phyloP scores from a whole-genome alignment of 805 yeast genomes.

The Spathaspora gorwiae region DNA sequence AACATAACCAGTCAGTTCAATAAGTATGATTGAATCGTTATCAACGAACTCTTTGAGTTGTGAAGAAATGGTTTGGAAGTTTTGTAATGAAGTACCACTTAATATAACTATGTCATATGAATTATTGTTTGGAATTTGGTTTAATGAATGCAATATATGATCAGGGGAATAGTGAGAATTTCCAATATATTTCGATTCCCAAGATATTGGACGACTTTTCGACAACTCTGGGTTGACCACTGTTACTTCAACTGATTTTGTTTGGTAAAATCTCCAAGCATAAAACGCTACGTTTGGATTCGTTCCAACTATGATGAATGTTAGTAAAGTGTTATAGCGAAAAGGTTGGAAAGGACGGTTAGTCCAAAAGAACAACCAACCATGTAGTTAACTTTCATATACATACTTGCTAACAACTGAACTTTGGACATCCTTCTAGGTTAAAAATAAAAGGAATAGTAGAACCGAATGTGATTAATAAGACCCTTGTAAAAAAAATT shows the following conservation, averaged over 20 bases:
- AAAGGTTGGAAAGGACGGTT: neutral
- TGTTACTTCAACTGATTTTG: conserved; percentile 34
- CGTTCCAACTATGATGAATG: conserved; percentile 34
- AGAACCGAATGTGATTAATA: too few species aligned
- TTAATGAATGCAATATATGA: conserved; percentile 7
- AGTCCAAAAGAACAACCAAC: neutral
- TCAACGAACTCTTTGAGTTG: conserved; percentile 22
- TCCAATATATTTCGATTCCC: conserved; percentile 14
- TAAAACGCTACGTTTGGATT: conserved; percentile 58
- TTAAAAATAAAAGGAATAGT: too few species aligned
- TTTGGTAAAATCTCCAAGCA: conserved; percentile 51
- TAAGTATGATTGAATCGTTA: conserved; percentile 46
- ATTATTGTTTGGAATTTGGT: conserved; percentile 7
- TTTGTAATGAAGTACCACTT: conserved; percentile 33
- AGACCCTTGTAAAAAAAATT: too few species aligned
- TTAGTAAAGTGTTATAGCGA: conserved; percentile 2
- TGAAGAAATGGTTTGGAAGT: conserved; percentile 28
- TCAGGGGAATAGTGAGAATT: conserved; percentile 9
- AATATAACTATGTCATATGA: conserved; percentile 34
- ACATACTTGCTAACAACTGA: neutral
- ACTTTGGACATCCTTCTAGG: neutral
- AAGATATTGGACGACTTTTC: conserved; percentile 10
- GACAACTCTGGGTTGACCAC: conserved; percentile 30
- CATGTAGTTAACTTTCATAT: neutral
- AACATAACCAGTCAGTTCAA: conserved; percentile 70